These are phyloP conservation scores for Porodaedalea pini DNA, from an alignment of 1,284 basidiomycete species.

Conservation along the genomic window DNA sequence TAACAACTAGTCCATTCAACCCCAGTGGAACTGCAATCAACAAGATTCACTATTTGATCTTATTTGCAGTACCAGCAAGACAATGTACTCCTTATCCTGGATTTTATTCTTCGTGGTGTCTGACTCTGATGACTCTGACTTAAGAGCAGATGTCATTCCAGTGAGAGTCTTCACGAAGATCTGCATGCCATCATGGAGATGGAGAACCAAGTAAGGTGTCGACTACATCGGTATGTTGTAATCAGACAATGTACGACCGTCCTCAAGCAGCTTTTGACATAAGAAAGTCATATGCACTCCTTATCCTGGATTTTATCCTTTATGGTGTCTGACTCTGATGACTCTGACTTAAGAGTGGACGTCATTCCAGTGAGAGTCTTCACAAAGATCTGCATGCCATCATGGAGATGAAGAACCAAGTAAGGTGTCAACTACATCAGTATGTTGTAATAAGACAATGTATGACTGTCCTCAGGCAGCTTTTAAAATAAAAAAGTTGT, in stretches of 20 bases:
- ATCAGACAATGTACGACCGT: conserved; percentile 64
- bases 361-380: conserved; percentile 54
- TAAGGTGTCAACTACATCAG: conserved; percentile 44
- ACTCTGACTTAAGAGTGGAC: conserved; percentile 57
- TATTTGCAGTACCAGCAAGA: too few relatives aligned
- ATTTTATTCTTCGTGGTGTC: too few relatives aligned
- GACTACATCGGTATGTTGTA: conserved; percentile 68
- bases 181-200: conserved; percentile 95
- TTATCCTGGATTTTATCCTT: conserved; percentile 48
- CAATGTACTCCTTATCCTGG: too few relatives aligned
- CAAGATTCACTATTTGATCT: too few relatives aligned
- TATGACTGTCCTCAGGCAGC: conserved; percentile 43
- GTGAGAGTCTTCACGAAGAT: too few relatives aligned
- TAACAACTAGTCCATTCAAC: too few relatives aligned
- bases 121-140: too few relatives aligned
- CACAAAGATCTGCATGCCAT: conserved; percentile 51
- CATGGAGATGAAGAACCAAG: conserved; percentile 55
- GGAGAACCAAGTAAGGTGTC: conserved; percentile 90
- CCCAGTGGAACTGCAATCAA: too few relatives aligned
- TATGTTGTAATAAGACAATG: conserved; percentile 42
- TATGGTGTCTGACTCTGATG: conserved; percentile 53
- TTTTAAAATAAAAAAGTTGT: conserved; percentile 49
- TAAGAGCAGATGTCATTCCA: too few relatives aligned
- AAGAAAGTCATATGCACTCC: conserved; percentile 47
- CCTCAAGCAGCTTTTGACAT: conserved; percentile 63